Conservation (phyloP, 106 monocot species). For the Dendrobium huoshanense region DNA sequence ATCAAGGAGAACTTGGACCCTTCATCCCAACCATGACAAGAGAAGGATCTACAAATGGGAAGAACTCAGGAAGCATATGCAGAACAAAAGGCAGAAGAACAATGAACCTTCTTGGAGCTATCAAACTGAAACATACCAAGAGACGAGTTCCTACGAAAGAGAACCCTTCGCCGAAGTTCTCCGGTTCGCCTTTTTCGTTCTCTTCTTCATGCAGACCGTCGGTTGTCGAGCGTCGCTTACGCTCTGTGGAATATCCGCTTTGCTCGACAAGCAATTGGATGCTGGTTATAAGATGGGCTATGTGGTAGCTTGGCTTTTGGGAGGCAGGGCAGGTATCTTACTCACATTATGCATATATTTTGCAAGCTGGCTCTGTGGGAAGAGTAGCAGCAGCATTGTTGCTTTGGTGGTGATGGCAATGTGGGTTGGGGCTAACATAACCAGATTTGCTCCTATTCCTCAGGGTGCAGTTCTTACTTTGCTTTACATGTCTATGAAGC, state of each 20-base stretch:
- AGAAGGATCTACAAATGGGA: slow-evolving; percentile 43
- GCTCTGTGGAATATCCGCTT: slow-evolving; percentile 23
- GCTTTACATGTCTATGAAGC: slow-evolving; percentile 76
- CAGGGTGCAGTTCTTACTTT: slow-evolving; percentile 69
- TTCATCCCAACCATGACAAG: slow-evolving; percentile 22
- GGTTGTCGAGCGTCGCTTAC: slow-evolving; percentile 40
- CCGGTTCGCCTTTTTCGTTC: slow-evolving; percentile 35
- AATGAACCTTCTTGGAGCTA: slow-evolving; percentile 13
- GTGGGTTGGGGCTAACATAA: slow-evolving; percentile 55
- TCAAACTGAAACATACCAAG: slow-evolving; percentile 11
- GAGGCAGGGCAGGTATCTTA: slow-evolving; percentile 50
- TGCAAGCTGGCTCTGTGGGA: slow-evolving; percentile 70
- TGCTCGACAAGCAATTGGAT: slow-evolving; percentile 58
- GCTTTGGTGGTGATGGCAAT: slow-evolving; percentile 45
- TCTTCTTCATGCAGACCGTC: slow-evolving; percentile 44
- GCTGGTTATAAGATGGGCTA: slow-evolving; percentile 71
- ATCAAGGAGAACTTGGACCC: slow-evolving; percentile 14
- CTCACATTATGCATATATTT: slow-evolving; percentile 51
- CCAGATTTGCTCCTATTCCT: slow-evolving; percentile 52
- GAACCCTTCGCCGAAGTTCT: slow-evolving; percentile 40
- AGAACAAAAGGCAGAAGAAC: slow-evolving; percentile 10
- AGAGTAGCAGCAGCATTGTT: slow-evolving; percentile 56
- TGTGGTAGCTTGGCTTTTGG: slow-evolving; percentile 47
- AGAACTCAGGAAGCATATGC: slow-evolving; percentile 35
- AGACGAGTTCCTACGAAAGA: slow-evolving; percentile 18